These are phyloP conservation scores for Podospora appendiculata DNA, from an alignment of 495 filamentous ascomycete genomes.

Conservation along the genomic window DNA sequence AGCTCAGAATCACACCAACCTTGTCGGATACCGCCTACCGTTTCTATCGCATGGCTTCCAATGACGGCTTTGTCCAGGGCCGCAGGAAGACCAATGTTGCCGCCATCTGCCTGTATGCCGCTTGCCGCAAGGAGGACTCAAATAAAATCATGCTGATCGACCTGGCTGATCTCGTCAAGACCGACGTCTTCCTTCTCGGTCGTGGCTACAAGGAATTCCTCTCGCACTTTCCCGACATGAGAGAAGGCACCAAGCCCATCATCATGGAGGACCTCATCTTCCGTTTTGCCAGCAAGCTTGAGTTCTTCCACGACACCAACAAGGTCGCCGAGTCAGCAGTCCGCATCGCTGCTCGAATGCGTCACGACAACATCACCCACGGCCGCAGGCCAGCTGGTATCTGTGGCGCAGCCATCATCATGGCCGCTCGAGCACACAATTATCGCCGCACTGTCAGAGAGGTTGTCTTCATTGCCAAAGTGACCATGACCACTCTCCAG, in stretches of 20 bases:
- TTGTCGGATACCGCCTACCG: slow-evolving; percentile 56
- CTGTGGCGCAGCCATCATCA: slow-evolving; percentile 86
- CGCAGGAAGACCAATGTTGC: slow-evolving; percentile 76
- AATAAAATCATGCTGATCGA: slow-evolving; percentile 82
- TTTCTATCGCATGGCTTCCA: slow-evolving; percentile 70
- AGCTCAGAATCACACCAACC: slow-evolving; percentile 49
- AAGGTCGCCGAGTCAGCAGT: slow-evolving; percentile 80
- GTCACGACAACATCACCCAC: slow-evolving; percentile 88
- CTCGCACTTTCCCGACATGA: slow-evolving; percentile 51
- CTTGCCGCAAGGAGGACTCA: slow-evolving; percentile 59
- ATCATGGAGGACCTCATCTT: slow-evolving; percentile 81
- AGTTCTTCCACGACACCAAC: slow-evolving; percentile 71
- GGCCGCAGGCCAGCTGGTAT: slow-evolving; percentile 90
- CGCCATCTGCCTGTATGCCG: slow-evolving; percentile 80
- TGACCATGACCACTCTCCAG: slow-evolving; percentile 82
- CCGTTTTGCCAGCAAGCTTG: slow-evolving; percentile 80
- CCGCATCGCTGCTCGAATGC: slow-evolving; percentile 83
- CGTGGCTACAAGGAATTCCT: slow-evolving; percentile 71
- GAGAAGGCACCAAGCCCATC: slow-evolving; percentile 46
- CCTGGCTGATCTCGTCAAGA: slow-evolving; percentile 78
- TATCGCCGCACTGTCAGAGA: slow-evolving; percentile 86
- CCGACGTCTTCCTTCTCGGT: slow-evolving; percentile 89
- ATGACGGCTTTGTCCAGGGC: slow-evolving; percentile 79
- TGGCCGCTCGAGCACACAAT: slow-evolving; percentile 96
- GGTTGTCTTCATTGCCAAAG: slow-evolving; percentile 92